These are phyloP conservation scores for Teunomyces panamensis DNA, from an alignment of 805 yeast genomes.

Conservation along the genomic window DNA sequence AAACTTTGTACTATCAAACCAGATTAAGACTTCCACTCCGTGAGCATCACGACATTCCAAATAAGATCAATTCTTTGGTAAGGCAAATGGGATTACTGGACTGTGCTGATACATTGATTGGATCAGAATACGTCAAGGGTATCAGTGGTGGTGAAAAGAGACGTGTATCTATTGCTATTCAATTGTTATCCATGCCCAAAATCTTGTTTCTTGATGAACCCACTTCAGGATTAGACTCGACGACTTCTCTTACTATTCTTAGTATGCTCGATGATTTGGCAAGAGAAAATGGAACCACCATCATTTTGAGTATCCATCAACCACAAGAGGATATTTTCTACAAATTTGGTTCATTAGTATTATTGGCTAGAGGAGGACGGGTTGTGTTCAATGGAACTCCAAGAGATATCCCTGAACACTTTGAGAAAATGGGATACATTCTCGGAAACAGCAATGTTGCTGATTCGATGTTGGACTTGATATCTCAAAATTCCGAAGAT, in stretches of 20 bases:
- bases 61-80: constrained; percentile 13
- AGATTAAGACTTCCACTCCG: constrained; percentile 19
- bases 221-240: constrained; percentile 25
- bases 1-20: constrained; percentile 25
- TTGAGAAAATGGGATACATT: constrained; percentile 10
- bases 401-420: constrained; percentile 9
- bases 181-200: constrained; percentile 21
- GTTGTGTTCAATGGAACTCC: constrained; percentile 21
- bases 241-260: constrained; percentile 21
- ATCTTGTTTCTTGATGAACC: constrained; percentile 27
- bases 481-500: constrained; percentile 45
- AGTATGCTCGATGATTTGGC: constrained; percentile 17
- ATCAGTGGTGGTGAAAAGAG: constrained; percentile 28
- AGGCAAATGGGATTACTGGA: constrained; percentile 22
- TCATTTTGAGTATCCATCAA: constrained; percentile 24
- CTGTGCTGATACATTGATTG: constrained; percentile 26
- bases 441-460: constrained; percentile 17
- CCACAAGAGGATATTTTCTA: constrained; percentile 22
- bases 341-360: constrained; percentile 18
- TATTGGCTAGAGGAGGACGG: constrained; percentile 23
- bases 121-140: constrained; percentile 21
- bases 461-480: constrained; percentile 23
- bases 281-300: constrained; percentile 16
- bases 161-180: constrained; percentile 28
- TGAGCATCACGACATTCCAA: constrained; percentile 16